These are phyloP conservation scores for Colletotrichum viniferum DNA, from an alignment of 2,329 filamentous ascomycete species.

Conservation along the genomic window DNA sequence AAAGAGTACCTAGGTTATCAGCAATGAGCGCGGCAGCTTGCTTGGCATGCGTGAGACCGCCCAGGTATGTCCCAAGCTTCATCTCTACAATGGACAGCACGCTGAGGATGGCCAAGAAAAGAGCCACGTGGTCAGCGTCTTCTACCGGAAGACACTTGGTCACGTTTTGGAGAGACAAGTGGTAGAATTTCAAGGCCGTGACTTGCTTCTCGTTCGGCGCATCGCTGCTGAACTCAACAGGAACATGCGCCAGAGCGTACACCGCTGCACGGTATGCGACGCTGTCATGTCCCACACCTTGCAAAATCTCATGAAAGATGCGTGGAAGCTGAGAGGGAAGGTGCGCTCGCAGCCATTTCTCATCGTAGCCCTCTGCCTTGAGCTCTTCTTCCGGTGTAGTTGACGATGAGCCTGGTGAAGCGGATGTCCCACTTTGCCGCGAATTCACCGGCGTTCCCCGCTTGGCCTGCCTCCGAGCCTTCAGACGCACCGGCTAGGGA, in stretches of 20 bases:
- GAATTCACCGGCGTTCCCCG: accelerated
- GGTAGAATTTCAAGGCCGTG: background rate
- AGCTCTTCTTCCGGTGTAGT: background rate
- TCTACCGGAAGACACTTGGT: background rate
- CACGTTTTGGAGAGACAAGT: background rate
- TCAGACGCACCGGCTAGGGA: background rate
- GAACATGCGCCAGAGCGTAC: background rate
- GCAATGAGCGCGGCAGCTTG: background rate
- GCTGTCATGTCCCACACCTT: background rate
- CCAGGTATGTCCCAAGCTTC: background rate
- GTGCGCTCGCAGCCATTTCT: background rate
- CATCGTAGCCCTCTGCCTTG: background rate
- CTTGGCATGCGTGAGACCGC: background rate
- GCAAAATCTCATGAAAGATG: background rate
- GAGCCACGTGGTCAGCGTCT: background rate
- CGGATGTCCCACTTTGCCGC: background rate
- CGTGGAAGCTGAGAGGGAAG: background rate
- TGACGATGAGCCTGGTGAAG: background rate
- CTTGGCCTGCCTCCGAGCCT: background rate
- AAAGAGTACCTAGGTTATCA: background rate
- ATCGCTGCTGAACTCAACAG: background rate
- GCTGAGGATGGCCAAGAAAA: background rate
- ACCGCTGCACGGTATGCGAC: background rate
- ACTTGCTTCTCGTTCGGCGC: background rate
- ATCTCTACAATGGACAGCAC: background rate